Conservation (phyloP, 2,329 filamentous ascomycete genomes). For the Arthrobotrys pseudoclavata region DNA sequence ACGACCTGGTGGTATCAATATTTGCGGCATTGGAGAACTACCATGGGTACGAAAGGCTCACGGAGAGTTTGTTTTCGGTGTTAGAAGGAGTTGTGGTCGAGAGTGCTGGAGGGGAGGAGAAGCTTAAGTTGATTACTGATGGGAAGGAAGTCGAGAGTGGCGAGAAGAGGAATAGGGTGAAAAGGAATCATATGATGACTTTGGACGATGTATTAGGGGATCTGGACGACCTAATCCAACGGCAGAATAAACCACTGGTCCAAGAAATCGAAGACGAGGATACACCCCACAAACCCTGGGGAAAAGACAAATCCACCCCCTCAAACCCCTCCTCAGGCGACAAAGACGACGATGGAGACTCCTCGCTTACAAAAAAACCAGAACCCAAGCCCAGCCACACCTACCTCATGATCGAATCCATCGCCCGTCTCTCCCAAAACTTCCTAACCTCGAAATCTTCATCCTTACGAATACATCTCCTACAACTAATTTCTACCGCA, state of each 20-base stretch:
- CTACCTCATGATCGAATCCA: constrained; percentile 83
- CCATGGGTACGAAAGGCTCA: constrained; percentile 89
- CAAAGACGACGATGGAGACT: constrained; percentile 63
- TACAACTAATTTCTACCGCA: constrained; percentile 81
- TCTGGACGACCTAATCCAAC: constrained; percentile 39
- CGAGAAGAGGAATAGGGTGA: constrained; percentile 47
- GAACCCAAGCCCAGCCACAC: constrained; percentile 79
- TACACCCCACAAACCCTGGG: constrained; percentile 65
- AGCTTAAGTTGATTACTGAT: constrained; percentile 65
- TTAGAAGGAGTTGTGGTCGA: constrained; percentile 86
- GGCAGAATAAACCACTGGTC: constrained; percentile 30
- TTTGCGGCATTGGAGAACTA: constrained; percentile 95
- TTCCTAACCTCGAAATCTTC: constrained; percentile 89
- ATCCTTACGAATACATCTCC: constrained; percentile 80
- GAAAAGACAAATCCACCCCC: constrained; percentile 65
- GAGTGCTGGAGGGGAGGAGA: constrained; percentile 74
- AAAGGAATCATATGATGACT: constrained; percentile 45
- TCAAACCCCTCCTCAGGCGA: constrained; percentile 56
- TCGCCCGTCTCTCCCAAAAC: constrained; percentile 86
- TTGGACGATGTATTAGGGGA: constrained; percentile 57
- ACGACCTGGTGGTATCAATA: constrained; percentile 90
- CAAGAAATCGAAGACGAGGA: constrained; percentile 61
- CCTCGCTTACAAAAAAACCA: constrained; percentile 67
- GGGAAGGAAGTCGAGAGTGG: constrained; percentile 46
- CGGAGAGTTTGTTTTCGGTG: constrained; percentile 86